Percentiles rank a stretch among this genome's conserved stretches.
Conservation (phyloP, 2,329 filamentous ascomycete genomes). For the Fusarium citri region DNA sequence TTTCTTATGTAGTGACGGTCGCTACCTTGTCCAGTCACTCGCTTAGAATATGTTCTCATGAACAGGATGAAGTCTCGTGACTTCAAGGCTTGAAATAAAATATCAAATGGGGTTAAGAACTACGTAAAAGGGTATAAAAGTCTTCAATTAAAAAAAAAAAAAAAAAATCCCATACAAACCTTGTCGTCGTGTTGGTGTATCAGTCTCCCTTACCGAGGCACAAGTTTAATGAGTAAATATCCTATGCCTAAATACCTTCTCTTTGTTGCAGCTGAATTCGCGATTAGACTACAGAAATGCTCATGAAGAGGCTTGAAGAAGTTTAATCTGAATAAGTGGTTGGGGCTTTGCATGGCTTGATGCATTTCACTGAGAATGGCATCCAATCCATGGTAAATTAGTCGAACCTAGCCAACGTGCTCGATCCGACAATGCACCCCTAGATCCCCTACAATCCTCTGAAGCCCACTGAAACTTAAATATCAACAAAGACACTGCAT, state of each 20-base stretch:
- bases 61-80: slow-evolving; percentile 25
- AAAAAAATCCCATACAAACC: neutral
- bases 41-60: slow-evolving; percentile 34
- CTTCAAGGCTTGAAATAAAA: slow-evolving; percentile 23
- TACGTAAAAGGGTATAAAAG: slow-evolving; percentile 27
- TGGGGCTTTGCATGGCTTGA: neutral
- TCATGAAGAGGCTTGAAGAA: neutral
- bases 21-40: slow-evolving; percentile 40
- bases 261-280: neutral
- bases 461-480: slow-evolving; percentile 18
- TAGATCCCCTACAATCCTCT: slow-evolving; percentile 4
- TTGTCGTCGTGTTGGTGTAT: neutral
- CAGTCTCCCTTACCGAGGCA: neutral
- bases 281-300: neutral
- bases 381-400: neutral
- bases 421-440: neutral
- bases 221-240: neutral
- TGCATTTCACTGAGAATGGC: neutral
- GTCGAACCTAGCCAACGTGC: neutral
- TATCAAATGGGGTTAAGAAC: slow-evolving; percentile 12
- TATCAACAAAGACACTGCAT: neutral
- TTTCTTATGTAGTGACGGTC: slow-evolving; percentile 38
- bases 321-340: neutral
- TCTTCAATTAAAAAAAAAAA: slow-evolving; percentile 16
- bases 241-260: neutral